Evolutionary conservation across 2,329 filamentous ascomycete genomes (phyloP), one percentile per base, ranked within the genome.

Genomic region (Talaromyces atroroseus): DNA sequence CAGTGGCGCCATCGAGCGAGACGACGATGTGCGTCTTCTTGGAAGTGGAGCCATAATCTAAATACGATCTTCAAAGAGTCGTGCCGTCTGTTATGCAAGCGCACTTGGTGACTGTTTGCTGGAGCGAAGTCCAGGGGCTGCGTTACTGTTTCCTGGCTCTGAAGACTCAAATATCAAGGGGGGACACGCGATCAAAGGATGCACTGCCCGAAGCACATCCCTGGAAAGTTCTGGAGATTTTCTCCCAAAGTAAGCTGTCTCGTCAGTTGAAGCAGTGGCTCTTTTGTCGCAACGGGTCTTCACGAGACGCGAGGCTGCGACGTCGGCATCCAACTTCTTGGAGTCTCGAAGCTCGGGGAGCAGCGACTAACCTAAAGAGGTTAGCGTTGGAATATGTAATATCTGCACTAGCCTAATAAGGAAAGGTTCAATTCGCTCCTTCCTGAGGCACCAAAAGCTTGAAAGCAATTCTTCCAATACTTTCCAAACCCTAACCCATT

Each of bases 11-110:
- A 69, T 72, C 8, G 66, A 60, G 18, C 66, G 65, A 56, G 65
- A 62, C 58, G 65, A 66, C 38, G 67, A 63, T 21, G 66, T 65
- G 46, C 66, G 62, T 21, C 62, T 58, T 47, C 64, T 67, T 24
- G 67, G 63, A 58, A 67, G 58, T 42, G 68, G 70, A 42, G 68
- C 70, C 69, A 73, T 72, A 8, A n/a, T 48, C 34, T 26, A 18
- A 8, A 34, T 18, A 32, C 21, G 18, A 2, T 42, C n/a, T 32
- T 44, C n/a, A 38, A 34, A 26, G 42, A 16, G 44, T 8, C 36
- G 49, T 20, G n/a, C 36, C 49, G 44, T 32, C n/a, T 20, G 21
- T 49, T 44, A 26, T 40, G 16, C 16, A 40, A 20, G 18, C 38
- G 52, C 21, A 34, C 32, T 32, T 48, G 23, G 14, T 18, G 46